Evolutionary conservation across 1,139 yeast genomes (phyloP).

Genomic region (Kurtzmaniella natalensis): DNA sequence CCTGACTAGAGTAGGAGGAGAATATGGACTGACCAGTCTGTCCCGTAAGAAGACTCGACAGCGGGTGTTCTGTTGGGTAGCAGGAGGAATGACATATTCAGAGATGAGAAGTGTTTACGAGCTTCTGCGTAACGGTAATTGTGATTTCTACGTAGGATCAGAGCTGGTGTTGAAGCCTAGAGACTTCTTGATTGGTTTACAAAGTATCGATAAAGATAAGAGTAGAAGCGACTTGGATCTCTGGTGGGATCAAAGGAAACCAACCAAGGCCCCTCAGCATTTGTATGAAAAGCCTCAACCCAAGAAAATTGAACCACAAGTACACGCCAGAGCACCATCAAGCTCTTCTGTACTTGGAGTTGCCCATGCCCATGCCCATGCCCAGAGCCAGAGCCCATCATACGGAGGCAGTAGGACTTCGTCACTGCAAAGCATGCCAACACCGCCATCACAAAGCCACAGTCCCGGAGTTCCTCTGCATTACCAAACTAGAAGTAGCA

Average conservation of each 20-base stretch:
- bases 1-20: constrained; percentile 25
- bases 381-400: neutral
- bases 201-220: constrained; percentile 36
- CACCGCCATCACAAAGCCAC: constrained; percentile 8
- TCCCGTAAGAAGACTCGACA: constrained; percentile 46
- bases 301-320: constrained; percentile 1
- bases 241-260: constrained; percentile 23
- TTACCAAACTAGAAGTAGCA: constrained; percentile 26
- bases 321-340: constrained; percentile 1
- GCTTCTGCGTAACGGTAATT: constrained; percentile 55
- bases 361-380: neutral
- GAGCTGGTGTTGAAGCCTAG: constrained; percentile 71
- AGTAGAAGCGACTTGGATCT: constrained; percentile 29
- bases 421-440: neutral
- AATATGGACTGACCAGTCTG: constrained; percentile 9
- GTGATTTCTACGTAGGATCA: constrained; percentile 81
- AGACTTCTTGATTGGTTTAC: constrained; percentile 45
- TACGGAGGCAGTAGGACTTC: neutral
- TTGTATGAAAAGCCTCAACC: constrained; percentile 26
- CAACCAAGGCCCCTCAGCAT: constrained; percentile 31
- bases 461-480: constrained; percentile 21
- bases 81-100: constrained; percentile 87
- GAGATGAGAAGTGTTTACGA: constrained; percentile 80
- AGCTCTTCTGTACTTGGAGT: constrained; percentile 6
- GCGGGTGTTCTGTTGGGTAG: constrained; percentile 71